Conservation (phyloP, 2,329 filamentous ascomycete species). For the Fusarium buxicola region DNA sequence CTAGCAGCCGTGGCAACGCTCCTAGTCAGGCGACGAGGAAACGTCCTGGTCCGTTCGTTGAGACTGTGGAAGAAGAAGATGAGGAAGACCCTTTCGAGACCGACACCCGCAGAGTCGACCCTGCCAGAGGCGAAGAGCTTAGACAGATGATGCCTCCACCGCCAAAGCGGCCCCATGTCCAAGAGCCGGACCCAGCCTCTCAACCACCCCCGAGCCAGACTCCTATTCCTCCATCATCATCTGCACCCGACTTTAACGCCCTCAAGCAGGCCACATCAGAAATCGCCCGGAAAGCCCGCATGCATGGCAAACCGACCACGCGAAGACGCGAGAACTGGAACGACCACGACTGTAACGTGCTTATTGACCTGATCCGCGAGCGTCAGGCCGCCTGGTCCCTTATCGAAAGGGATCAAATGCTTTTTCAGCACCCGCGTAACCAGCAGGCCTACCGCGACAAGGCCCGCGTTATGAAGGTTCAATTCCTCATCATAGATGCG, state of each 20-base stretch:
- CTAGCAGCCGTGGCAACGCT: not conserved
- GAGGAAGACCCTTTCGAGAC: constrained; percentile 46
- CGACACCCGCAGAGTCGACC: constrained; percentile 44
- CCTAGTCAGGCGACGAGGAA: not conserved
- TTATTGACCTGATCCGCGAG: constrained; percentile 56
- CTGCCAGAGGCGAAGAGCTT: constrained; percentile 35
- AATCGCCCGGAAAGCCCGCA: constrained; percentile 32
- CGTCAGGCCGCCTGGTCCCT: constrained; percentile 46
- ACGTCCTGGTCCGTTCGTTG: constrained; percentile 8
- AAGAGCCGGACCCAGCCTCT: constrained; percentile 5
- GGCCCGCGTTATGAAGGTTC: constrained; percentile 67
- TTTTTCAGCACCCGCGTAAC: constrained; percentile 59
- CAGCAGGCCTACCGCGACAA: constrained; percentile 69
- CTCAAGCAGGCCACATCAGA: constrained; percentile 45
- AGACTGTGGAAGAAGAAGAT: constrained; percentile 37
- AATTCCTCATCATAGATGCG: constrained; percentile 59
- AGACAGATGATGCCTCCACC: constrained; percentile 27
- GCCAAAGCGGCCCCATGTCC: constrained; percentile 25
- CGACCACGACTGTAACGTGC: constrained; percentile 53
- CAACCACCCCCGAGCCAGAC: constrained; percentile 13
- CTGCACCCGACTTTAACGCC: constrained; percentile 34
- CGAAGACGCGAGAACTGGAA: constrained; percentile 56
- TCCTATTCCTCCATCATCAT: constrained; percentile 5
- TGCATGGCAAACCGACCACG: constrained; percentile 35
- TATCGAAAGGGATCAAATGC: constrained; percentile 50